These are phyloP conservation scores for Phaeoacremonium minimum DNA, from an alignment of 2,329 filamentous ascomycete genomes.

Conservation along the genomic window DNA sequence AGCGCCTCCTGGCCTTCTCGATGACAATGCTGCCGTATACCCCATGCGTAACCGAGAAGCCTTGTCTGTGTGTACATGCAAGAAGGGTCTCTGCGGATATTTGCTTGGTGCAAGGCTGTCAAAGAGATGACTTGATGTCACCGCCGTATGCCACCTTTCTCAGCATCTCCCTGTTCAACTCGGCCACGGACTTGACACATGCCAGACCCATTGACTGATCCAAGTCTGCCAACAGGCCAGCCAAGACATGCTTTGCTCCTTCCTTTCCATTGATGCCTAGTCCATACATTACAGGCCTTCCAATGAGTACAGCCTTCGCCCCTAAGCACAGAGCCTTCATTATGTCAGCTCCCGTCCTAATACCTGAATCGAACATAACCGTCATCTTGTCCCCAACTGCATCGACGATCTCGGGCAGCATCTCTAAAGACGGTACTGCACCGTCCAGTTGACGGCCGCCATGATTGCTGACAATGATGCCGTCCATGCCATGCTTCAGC, in stretches of 20 bases:
- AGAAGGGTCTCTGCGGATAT: too few relatives aligned
- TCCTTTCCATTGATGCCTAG: slow-evolving; percentile 48
- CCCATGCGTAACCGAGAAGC: too few relatives aligned
- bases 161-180: slow-evolving; percentile 27
- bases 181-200: slow-evolving; percentile 39
- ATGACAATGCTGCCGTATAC: too few relatives aligned
- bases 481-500: slow-evolving; percentile 37
- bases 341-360: slow-evolving; percentile 50
- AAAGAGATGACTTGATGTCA: slow-evolving; percentile 15
- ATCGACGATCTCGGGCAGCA: slow-evolving; percentile 57
- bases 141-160: slow-evolving; percentile 25
- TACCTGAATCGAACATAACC: slow-evolving; percentile 57
- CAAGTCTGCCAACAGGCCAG: slow-evolving; percentile 44
- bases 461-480: slow-evolving; percentile 54
- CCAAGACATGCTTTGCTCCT: slow-evolving; percentile 48
- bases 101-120: too few relatives aligned
- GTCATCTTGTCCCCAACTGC: slow-evolving; percentile 56
- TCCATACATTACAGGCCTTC: slow-evolving; percentile 54
- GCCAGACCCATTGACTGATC: slow-evolving; percentile 53
- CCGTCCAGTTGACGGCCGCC: slow-evolving; percentile 55
- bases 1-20: too few relatives aligned
- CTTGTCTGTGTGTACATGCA: too few relatives aligned
- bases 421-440: slow-evolving; percentile 47
- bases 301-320: slow-evolving; percentile 53
- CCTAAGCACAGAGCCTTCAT: slow-evolving; percentile 53